Percentiles rank a stretch among this genome's conserved stretches.
Evolutionary conservation across 2,329 filamentous ascomycete species (phyloP).

Genomic region (Westerdykella ornata): DNA sequence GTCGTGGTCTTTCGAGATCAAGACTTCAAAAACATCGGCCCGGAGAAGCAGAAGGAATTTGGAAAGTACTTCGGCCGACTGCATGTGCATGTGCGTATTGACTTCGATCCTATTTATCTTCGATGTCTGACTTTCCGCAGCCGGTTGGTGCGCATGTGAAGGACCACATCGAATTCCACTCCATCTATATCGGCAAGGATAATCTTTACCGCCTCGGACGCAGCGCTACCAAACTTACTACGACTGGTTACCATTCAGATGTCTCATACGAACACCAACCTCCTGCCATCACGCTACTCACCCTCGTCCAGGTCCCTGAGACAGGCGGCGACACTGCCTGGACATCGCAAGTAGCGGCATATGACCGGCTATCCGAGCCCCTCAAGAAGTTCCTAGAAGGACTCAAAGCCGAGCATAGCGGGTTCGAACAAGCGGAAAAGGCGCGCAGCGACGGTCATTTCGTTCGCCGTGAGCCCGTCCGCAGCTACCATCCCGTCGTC

Average conservation of each 20-base stretch:
- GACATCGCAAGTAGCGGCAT: constrained; percentile 41
- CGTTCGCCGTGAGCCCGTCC: constrained; percentile 32
- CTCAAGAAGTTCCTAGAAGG: constrained; percentile 46
- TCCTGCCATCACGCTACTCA: constrained; percentile 44
- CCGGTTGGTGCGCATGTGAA: constrained; percentile 22
- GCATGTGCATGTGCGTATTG: constrained; percentile 12
- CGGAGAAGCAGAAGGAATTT: constrained; percentile 39
- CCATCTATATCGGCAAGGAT: constrained; percentile 21
- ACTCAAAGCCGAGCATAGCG: constrained; percentile 70
- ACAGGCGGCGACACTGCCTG: constrained; percentile 47
- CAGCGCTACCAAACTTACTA: constrained; percentile 28
- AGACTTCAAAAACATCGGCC: constrained; percentile 43
- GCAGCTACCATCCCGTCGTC: constrained; percentile 47
- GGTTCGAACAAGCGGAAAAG: constrained; percentile 65
- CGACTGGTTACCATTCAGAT: constrained; percentile 46
- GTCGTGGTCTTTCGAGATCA: constrained; percentile 45
- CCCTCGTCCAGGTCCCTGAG: constrained; percentile 46
- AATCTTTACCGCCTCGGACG: constrained; percentile 22
- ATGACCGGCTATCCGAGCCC: constrained; percentile 32
- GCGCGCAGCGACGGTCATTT: constrained; percentile 36
- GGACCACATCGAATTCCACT: constrained; percentile 22
- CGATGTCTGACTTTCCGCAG: neutral
- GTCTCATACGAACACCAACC: constrained; percentile 46
- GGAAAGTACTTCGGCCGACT: constrained; percentile 40
- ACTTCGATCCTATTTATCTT: neutral